Percentiles rank a stretch among this genome's conserved stretches.
Evolutionary conservation across 495 filamentous ascomycete genomes (phyloP).

Genomic region (Tuber calosporum): DNA sequence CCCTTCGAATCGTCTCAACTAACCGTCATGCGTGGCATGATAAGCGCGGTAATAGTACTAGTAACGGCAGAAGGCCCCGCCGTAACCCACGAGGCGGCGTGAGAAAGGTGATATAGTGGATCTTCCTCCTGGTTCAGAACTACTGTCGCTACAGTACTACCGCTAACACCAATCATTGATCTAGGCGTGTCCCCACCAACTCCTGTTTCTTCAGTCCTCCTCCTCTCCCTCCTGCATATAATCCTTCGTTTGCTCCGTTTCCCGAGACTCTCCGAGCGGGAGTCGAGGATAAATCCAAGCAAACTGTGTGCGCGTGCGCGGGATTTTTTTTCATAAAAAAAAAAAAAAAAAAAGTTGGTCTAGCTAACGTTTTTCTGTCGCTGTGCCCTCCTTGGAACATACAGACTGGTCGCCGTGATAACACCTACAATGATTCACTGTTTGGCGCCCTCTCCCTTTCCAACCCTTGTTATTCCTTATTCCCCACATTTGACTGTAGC

Average conservation of each 20-base stretch:
- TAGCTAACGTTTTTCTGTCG: slow-evolving; percentile 29
- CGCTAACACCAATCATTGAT: slow-evolving; percentile 24
- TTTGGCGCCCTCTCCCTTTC: slow-evolving; percentile 13
- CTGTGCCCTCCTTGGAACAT: slow-evolving; percentile 26
- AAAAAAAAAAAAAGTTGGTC: slow-evolving; percentile 25
- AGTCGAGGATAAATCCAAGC: slow-evolving; percentile 6
- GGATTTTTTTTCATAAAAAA: slow-evolving; percentile 8
- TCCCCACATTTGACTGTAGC: slow-evolving; percentile 7
- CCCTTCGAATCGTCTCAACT: background rate
- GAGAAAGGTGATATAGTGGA: slow-evolving; percentile 35
- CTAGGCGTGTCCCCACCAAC: slow-evolving; percentile 40
- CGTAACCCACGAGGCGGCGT: slow-evolving; percentile 40
- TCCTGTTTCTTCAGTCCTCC: slow-evolving; percentile 38
- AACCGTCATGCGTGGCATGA: slow-evolving; percentile 9
- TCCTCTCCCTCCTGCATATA: slow-evolving; percentile 28
- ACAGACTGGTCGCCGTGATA: slow-evolving; percentile 30
- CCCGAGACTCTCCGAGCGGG: slow-evolving; percentile 24
- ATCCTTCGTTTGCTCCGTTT: slow-evolving; percentile 12
- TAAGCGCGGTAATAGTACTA: slow-evolving; percentile 28
- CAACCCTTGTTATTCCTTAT: background rate
- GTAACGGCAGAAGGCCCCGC: slow-evolving; percentile 32
- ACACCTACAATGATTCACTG: slow-evolving; percentile 37
- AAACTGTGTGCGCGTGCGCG: slow-evolving; percentile 4
- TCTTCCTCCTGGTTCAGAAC: background rate
- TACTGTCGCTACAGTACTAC: background rate